Evolutionary conservation across 805 yeast genomes (phyloP), one percentile per base, ranked within the genome.

Genomic region (Kockiozyma suomiensis): DNA sequence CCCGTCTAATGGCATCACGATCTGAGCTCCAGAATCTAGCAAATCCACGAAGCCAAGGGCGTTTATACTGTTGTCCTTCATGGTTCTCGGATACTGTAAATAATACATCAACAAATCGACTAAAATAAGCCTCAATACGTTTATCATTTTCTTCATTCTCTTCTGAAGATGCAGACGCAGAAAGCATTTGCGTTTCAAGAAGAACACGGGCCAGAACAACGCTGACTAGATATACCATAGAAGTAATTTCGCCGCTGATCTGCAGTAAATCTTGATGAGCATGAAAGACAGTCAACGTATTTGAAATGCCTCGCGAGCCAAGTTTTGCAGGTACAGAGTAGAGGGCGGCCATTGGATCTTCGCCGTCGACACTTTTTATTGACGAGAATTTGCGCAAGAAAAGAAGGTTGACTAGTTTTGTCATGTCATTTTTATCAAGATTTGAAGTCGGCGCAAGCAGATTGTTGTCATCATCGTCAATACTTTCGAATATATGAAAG

Each of bases 21-120:
- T 50, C 61, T 7, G 54, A 40, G 2, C 46, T 48, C 66, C 66
- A 62, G 35, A 61, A 62, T 46, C 66, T 15, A 1, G 66, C 66
- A 38, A 62, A 62, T 17, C 61, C 66, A 17, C 66, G 66, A 10
- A 62, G 28, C 66, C 66, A 62, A 17, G 66, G 66, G 1, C 54
- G 54, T 33, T 61, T 61, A 30, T 53, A 56, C 5, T 21, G 43
- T 28, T n/a, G 35, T 26, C 61, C 61, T 17, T 56, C 58, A 5
- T 28, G 23, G n/a, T 25, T 33, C 38, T 58, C 60, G 3, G 58
- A 46, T 1, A 45, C 42, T 13, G 53, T 30, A 30, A 61, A 58
- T 33, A 61, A 17, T 4, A 61, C 58, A 4, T 42, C 49, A n/a
- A 58, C 55, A 42, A 61, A 58, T 7, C 56, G 48, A 13, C 46